phyloP scores from a whole-genome alignment of 345 rosid species.

The Limnanthes douglasii region DNA sequence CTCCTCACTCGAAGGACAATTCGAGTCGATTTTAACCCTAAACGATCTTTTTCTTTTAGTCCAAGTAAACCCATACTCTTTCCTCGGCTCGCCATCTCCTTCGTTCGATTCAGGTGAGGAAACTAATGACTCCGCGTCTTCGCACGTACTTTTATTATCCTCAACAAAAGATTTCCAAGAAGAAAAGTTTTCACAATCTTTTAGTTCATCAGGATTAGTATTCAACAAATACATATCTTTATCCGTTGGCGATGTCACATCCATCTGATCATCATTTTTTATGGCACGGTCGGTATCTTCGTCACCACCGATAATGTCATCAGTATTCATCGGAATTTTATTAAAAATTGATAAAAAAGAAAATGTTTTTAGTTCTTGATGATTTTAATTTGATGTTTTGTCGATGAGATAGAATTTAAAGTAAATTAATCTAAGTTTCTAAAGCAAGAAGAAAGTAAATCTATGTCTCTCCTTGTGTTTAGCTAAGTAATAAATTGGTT shows the following conservation, averaged over 20 bases:
- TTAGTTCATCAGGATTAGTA: conserved; percentile 30
- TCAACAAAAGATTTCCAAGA: conserved; percentile 46
- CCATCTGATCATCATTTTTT: too few relatives aligned
- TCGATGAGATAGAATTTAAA: too few relatives aligned
- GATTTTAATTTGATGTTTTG: too few relatives aligned
- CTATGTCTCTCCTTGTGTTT: too few relatives aligned
- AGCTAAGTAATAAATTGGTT: too few relatives aligned
- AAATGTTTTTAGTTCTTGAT: too few relatives aligned
- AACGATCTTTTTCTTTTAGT: conserved; percentile 33
- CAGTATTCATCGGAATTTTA: too few relatives aligned
- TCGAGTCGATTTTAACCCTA: conserved; percentile 9
- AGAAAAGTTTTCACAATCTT: conserved; percentile 28
- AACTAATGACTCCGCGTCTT: conserved; percentile 18
- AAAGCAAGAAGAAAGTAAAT: too few relatives aligned
- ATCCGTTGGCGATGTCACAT: conserved; percentile 8
- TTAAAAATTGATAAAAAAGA: too few relatives aligned
- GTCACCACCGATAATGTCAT: conserved; percentile 15
- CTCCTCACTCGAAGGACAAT: conserved; percentile 34
- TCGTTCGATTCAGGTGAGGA: conserved; percentile 25
- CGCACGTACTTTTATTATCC: conserved; percentile 31
- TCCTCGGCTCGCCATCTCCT: conserved; percentile 1
- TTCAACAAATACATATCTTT: conserved; percentile 37
- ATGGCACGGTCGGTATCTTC: conserved; percentile 27
- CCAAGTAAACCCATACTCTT: conserved; percentile 12
- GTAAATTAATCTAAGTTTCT: too few relatives aligned